Conservation (phyloP, 164 flowering plant species). For the Vitis amurensis region DNA sequence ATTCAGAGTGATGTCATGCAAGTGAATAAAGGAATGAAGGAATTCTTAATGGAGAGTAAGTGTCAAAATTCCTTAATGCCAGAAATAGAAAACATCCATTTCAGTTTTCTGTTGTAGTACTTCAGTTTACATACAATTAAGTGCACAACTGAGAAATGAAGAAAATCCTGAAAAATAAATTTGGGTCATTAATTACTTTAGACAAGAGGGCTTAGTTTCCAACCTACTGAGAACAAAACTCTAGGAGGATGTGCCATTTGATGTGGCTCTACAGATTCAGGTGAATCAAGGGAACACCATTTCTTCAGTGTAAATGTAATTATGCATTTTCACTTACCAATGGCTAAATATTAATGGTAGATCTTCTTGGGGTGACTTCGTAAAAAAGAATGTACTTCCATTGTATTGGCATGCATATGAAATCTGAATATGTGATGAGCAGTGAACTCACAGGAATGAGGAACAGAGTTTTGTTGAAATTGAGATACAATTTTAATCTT, state of each 20-base stretch:
- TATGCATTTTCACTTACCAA: too few relatives aligned
- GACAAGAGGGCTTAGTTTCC: background rate
- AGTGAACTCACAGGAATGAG: too few relatives aligned
- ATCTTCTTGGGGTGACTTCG: too few relatives aligned
- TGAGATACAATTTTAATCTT: too few relatives aligned
- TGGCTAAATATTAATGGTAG: too few relatives aligned
- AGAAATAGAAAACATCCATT: background rate
- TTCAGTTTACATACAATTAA: too few relatives aligned
- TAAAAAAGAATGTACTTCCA: too few relatives aligned
- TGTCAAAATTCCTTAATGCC: constrained; percentile 2
- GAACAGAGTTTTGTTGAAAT: too few relatives aligned
- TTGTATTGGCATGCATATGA: too few relatives aligned
- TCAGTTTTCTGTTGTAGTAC: background rate
- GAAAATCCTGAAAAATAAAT: background rate
- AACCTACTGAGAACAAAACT: background rate
- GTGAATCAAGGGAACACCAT: background rate
- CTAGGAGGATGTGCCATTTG: background rate
- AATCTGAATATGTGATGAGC: too few relatives aligned
- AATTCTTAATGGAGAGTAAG: constrained; percentile 73
- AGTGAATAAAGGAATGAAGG: constrained; percentile 78
- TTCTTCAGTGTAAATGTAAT: background rate
- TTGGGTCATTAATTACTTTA: background rate
- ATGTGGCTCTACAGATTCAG: background rate
- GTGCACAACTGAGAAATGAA: background rate
- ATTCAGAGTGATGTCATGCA: constrained; percentile 89